A percentile compares a stretch with the other conserved stretches of the same genome.
Conservation (phyloP, 345 rosid genomes). For the Microcos paniculata region DNA sequence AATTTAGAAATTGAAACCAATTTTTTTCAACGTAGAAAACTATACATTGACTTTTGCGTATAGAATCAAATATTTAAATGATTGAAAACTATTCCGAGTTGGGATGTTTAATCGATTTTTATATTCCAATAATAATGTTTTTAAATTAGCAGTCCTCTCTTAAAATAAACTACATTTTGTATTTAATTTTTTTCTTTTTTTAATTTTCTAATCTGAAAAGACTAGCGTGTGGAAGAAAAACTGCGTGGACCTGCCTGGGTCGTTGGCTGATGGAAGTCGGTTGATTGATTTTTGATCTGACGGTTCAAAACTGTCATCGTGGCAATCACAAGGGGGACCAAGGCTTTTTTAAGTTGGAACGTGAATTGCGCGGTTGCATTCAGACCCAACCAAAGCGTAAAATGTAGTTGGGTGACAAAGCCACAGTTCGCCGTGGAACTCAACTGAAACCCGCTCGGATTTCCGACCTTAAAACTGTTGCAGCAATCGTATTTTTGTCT, state of each 20-base stretch:
- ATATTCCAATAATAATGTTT: background rate
- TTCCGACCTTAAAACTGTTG: background rate
- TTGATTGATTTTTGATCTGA: conserved; percentile 34
- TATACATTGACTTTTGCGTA: background rate
- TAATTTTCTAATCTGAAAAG: background rate
- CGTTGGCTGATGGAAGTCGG: conserved; percentile 16
- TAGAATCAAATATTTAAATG: background rate
- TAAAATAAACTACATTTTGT: background rate
- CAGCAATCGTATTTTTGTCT: background rate
- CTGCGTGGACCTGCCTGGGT: conserved; percentile 18
- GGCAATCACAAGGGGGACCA: background rate
- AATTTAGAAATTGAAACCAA: no score
- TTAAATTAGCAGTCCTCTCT: background rate
- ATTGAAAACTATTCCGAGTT: conserved; percentile 22
- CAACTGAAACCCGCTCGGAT: background rate
- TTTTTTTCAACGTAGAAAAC: background rate
- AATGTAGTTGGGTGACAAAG: background rate
- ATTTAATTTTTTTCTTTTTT: background rate
- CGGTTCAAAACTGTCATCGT: conserved; percentile 27
- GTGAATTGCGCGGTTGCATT: conserved; percentile 24
- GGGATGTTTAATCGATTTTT: background rate
- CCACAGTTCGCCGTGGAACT: background rate
- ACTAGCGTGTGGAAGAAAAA: background rate
- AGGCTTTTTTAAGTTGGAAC: background rate
- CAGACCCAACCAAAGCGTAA: background rate